Evolutionary conservation across 208 protist species (phyloP).

Genomic region (Eutreptiella sp.): DNA sequence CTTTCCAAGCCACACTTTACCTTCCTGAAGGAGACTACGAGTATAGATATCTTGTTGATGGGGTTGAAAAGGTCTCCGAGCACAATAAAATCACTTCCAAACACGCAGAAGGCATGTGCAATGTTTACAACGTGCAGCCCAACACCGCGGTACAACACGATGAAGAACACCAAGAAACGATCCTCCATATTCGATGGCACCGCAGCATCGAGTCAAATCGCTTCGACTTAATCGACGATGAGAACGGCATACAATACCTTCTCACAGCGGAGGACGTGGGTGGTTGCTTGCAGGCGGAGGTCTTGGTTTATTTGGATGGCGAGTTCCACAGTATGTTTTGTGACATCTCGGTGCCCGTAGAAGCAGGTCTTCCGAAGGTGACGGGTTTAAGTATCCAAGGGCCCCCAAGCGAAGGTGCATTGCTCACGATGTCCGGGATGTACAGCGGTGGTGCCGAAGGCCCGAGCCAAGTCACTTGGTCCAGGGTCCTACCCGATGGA

Average conservation of each 20-base stretch:
- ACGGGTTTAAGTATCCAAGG: constrained; percentile 68
- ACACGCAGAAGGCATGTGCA: constrained; percentile 74
- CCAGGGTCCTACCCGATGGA: constrained; percentile 58
- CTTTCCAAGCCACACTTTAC: constrained; percentile 81
- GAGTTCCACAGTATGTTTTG: constrained; percentile 78
- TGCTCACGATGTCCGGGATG: constrained; percentile 65
- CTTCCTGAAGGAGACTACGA: constrained; percentile 77
- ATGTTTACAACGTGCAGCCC: constrained; percentile 61
- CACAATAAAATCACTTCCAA: constrained; percentile 67
- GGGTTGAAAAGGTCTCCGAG: constrained; percentile 73
- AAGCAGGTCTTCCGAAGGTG: constrained; percentile 64
- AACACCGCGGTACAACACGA: constrained; percentile 43
- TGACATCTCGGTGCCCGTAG: constrained; percentile 71
- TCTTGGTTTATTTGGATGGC: constrained; percentile 75
- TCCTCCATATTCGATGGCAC: constrained; percentile 83
- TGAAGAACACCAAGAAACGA: constrained; percentile 67
- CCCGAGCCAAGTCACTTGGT: constrained; percentile 69
- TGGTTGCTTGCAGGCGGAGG: constrained; percentile 70
- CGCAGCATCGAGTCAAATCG: constrained; percentile 54
- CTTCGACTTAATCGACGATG: constrained; percentile 74
- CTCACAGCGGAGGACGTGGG: constrained; percentile 65
- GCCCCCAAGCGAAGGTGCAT: constrained; percentile 54
- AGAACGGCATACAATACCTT: constrained; percentile 66
- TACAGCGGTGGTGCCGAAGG: constrained; percentile 78
- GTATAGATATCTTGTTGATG: constrained; percentile 84